Evolutionary conservation across 1,284 basidiomycete genomes (phyloP).

Genomic region (Ganoderma boninense): DNA sequence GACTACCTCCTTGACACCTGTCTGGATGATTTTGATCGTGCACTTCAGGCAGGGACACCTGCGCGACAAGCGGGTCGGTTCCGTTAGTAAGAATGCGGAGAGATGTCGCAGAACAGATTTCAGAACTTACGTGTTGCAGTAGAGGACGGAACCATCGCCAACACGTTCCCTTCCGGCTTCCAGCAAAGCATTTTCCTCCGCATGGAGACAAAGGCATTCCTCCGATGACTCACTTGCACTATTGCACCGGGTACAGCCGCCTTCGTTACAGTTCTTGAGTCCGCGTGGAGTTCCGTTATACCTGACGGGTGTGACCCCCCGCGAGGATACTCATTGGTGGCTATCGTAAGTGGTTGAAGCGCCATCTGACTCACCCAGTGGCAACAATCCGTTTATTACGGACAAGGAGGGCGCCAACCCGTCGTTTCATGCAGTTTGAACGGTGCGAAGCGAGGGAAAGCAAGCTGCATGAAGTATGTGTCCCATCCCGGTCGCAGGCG

Average conservation of each 20-base stretch:
- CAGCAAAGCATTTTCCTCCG: slow-evolving; percentile 97
- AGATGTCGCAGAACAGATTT: slow-evolving; percentile 12
- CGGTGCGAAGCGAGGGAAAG: slow-evolving; percentile 86
- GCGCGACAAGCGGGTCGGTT: neutral
- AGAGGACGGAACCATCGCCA: slow-evolving; percentile 85
- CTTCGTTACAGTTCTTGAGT: slow-evolving; percentile 88
- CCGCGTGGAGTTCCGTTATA: slow-evolving; percentile 98
- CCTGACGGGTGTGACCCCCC: slow-evolving; percentile 46
- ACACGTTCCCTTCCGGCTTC: slow-evolving; percentile 91
- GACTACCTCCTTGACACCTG: slow-evolving; percentile 92
- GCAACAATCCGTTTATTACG: slow-evolving; percentile 88
- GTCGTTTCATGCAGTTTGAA: slow-evolving; percentile 98
- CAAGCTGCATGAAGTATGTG: slow-evolving; percentile 95
- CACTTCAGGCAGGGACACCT: slow-evolving; percentile 98
- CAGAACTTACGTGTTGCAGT: slow-evolving; percentile 83
- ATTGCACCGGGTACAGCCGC: slow-evolving; percentile 88
- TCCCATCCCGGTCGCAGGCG: slow-evolving; percentile 92
- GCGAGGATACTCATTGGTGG: neutral
- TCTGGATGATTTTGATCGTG: slow-evolving; percentile 97
- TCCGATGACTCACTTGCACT: slow-evolving; percentile 65
- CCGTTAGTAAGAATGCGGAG: neutral
- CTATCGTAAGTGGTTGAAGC: too few relatives aligned
- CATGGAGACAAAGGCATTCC: slow-evolving; percentile 96
- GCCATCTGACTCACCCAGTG: slow-evolving; percentile 69
- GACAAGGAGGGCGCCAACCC: slow-evolving; percentile 94